phyloP scores from a whole-genome alignment of 305 asterid species.

The Fraxinus floribunda region DNA sequence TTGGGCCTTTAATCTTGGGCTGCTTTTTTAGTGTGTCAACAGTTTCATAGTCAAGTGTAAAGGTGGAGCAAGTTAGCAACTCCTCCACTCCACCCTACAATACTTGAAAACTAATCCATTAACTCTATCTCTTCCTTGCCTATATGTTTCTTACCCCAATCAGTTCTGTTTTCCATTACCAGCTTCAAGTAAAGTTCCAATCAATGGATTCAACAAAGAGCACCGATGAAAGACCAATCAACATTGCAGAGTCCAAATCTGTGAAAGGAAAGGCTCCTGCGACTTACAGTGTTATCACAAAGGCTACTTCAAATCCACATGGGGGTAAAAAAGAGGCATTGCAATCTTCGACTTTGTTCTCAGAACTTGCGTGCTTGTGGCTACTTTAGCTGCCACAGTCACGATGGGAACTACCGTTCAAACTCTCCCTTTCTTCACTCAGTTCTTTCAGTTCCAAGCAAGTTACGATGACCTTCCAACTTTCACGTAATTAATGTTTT shows the following conservation, averaged over 20 bases:
- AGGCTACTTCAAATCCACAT: constrained; percentile 14
- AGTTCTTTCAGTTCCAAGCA: constrained; percentile 70
- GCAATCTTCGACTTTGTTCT: constrained; percentile 63
- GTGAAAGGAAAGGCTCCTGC: constrained; percentile 38
- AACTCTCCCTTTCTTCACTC: constrained; percentile 69
- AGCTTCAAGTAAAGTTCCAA: neutral
- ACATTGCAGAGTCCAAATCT: constrained; percentile 49
- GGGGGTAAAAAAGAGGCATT: constrained; percentile 54
- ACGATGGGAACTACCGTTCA: constrained; percentile 77
- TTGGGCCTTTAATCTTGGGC: no score
- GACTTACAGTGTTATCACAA: constrained; percentile 24
- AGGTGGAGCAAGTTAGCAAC: neutral
- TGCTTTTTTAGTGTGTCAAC: no score
- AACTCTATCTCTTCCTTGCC: neutral
- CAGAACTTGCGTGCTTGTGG: constrained; percentile 51
- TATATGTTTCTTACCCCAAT: neutral
- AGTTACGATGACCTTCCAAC: constrained; percentile 76
- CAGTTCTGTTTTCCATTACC: neutral
- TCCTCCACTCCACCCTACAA: neutral
- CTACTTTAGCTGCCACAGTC: constrained; percentile 59
- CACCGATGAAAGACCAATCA: constrained; percentile 42
- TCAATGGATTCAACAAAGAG: constrained; percentile 40
- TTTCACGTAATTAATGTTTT: constrained; percentile 39
- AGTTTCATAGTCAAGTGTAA: neutral
- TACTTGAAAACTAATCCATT: neutral